A percentile compares a stretch with the other conserved stretches of the same genome.
phyloP scores from a whole-genome alignment of 257 asterid genomes.

The Solanum chmielewskii region DNA sequence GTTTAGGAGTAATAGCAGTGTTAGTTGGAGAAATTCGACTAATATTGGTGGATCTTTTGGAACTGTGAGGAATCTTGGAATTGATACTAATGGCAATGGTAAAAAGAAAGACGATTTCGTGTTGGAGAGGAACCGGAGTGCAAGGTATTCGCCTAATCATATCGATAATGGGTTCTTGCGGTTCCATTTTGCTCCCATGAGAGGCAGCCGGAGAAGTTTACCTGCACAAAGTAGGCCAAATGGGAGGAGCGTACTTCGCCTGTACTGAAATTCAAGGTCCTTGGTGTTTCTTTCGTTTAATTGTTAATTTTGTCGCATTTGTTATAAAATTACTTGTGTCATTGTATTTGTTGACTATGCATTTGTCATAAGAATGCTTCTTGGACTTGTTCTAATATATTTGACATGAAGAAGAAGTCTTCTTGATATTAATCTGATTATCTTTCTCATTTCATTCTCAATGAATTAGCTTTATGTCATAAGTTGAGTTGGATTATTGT shows the following conservation, averaged over 20 bases:
- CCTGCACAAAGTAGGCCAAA: conserved; percentile 46
- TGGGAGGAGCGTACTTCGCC: conserved; percentile 48
- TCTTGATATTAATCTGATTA: background rate
- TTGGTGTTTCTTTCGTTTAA: conserved; percentile 9
- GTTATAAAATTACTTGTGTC: conserved; percentile 20
- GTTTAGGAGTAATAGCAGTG: conserved; percentile 54
- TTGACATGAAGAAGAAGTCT: conserved; percentile 10
- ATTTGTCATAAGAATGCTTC: conserved; percentile 17
- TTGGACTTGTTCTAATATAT: conserved; percentile 18
- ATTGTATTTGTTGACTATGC: conserved; percentile 13
- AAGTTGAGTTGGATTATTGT: background rate
- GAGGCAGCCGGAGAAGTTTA: conserved; percentile 53
- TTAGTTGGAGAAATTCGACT: conserved; percentile 47
- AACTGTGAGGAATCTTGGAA: conserved; percentile 27
- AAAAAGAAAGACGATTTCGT: conserved; percentile 20
- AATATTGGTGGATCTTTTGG: conserved; percentile 28
- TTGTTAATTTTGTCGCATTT: conserved; percentile 22
- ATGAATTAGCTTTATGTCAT: background rate
- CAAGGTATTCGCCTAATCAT: conserved; percentile 44
- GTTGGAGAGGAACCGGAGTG: conserved; percentile 59
- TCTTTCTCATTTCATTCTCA: background rate
- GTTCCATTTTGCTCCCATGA: conserved; percentile 50
- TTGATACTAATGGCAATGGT: conserved; percentile 30
- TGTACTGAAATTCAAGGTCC: conserved; percentile 41
- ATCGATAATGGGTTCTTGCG: conserved; percentile 50